Evolutionary conservation across 805 yeast genomes (phyloP), one percentile per base, ranked within the genome.

Genomic region (Metschnikowia picachoensis): DNA sequence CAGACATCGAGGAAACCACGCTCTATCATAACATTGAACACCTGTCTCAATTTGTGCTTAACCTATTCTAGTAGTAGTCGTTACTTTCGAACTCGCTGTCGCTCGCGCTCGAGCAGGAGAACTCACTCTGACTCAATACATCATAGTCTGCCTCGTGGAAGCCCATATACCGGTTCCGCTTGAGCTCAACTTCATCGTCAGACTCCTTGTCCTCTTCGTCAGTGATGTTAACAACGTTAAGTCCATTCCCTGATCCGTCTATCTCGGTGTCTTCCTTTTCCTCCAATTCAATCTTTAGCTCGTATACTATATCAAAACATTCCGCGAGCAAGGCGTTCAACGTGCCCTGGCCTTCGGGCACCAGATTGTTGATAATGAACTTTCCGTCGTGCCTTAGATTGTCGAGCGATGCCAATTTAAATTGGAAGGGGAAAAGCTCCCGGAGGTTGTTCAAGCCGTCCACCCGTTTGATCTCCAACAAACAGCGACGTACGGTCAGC

Each of bases 281-380:
- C 57, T 86, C 90, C 43, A 86, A 78, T 60, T 90, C 96, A 31
- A 87, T 83, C 61, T 89, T 86, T 64, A 94, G 73, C 68, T 94
- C 99, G 61, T 92, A 94, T 39, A 87, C 76, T 48, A 92, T 85
- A 64, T 94, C 99, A 63, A 89, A 94, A 65, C 98, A 92, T 62
- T 91, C 97, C 3, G 96, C 94, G 41, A 92, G 72, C 47, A 92
- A 68, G 1, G 96, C 96, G 64, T 83, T 90, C 52, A 94, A 73
- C n/a, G 95, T 82, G 6, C 97, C 99, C 67, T 94, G 99, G 11
- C 99, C 99, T 63, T 94, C 98, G 2, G 99, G 99, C 36, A 94
- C 85, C 52, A 88, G 87, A 42, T 82, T 87, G 50, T 87, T 88
- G 38, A 89, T 85, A 60, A 86, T 81, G 59, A 94, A 94, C 70